Percentiles rank a stretch among this genome's conserved stretches.
These are phyloP conservation scores for Postia placenta DNA, from an alignment of 768 basidiomycete species.

Conservation along the genomic window DNA sequence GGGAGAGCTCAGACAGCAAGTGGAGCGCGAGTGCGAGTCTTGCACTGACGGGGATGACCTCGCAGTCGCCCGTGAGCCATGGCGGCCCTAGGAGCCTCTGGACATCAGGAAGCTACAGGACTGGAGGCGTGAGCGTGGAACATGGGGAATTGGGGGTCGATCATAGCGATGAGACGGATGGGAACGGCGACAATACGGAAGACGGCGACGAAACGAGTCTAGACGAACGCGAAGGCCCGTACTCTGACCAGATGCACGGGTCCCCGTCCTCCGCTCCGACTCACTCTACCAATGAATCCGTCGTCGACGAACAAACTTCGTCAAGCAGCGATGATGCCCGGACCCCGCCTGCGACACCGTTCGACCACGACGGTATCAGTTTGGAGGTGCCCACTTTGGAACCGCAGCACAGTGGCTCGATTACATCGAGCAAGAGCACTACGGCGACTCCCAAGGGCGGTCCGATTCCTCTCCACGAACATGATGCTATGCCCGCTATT, in stretches of 20 bases:
- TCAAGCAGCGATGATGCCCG: slow-evolving; percentile 3
- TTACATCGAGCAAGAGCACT: not conserved
- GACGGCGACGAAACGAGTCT: slow-evolving; percentile 4
- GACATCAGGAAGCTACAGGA: slow-evolving; percentile 55
- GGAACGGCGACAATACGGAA: slow-evolving; percentile 12
- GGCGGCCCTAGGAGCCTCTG: slow-evolving; percentile 41
- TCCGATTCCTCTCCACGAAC: slow-evolving; percentile 5
- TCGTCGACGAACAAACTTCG: not conserved
- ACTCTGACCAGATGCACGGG: not conserved
- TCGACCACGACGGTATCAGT: not conserved
- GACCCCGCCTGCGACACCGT: slow-evolving; percentile 4
- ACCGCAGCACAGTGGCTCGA: not conserved
- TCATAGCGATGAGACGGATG: slow-evolving; percentile 17
- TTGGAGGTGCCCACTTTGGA: not conserved
- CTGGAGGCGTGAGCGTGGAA: slow-evolving; percentile 42
- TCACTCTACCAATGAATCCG: no score
- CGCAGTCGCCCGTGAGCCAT: slow-evolving; percentile 7
- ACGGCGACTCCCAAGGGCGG: slow-evolving; percentile 7
- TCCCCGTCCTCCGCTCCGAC: slow-evolving; percentile 1
- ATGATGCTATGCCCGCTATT: slow-evolving; percentile 5
- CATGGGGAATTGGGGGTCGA: slow-evolving; percentile 31
- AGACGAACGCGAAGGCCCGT: not conserved
- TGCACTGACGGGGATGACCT: slow-evolving; percentile 35
- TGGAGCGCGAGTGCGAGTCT: slow-evolving; percentile 74
- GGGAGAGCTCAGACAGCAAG: slow-evolving; percentile 85